A percentile compares a stretch with the other conserved stretches of the same genome.
phyloP scores from a whole-genome alignment of 2,329 filamentous ascomycete species.

The Verticillium nonalfalfae region DNA sequence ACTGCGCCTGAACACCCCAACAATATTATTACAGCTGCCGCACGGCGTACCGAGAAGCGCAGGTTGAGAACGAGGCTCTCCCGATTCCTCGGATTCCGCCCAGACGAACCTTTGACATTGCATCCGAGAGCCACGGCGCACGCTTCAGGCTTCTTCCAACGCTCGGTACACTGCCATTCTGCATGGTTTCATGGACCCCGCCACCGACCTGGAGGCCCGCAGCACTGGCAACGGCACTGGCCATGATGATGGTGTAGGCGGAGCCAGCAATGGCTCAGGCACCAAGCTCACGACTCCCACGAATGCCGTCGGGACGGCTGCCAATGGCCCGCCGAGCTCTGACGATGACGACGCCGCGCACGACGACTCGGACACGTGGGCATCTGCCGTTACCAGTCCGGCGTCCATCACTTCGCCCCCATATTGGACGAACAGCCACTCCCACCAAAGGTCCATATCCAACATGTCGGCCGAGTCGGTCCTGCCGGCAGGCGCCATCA shows the following conservation, averaged over 20 bases:
- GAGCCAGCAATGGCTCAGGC: neutral
- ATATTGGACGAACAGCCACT: constrained; percentile 31
- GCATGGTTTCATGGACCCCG: constrained; percentile 13
- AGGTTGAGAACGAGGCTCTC: neutral
- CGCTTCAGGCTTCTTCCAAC: neutral
- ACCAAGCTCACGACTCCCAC: neutral
- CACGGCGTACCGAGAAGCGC: neutral
- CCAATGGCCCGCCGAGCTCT: neutral
- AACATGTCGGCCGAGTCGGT: constrained; percentile 38
- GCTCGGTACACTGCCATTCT: neutral
- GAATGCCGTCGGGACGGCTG: neutral
- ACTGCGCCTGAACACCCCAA: neutral
- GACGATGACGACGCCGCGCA: neutral
- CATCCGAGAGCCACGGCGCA: neutral
- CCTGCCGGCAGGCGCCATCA: constrained; percentile 49
- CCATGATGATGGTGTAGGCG: constrained; percentile 5
- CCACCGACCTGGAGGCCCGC: constrained; percentile 8
- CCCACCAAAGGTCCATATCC: constrained; percentile 27
- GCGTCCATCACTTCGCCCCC: constrained; percentile 30
- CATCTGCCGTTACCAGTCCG: constrained; percentile 8
- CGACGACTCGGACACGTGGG: neutral
- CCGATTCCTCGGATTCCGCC: neutral
- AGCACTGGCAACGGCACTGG: constrained; percentile 6
- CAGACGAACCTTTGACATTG: neutral
- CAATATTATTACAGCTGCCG: neutral